Conservation (phyloP, 805 yeast species). For the Saccharomycopsis sp. region DNA sequence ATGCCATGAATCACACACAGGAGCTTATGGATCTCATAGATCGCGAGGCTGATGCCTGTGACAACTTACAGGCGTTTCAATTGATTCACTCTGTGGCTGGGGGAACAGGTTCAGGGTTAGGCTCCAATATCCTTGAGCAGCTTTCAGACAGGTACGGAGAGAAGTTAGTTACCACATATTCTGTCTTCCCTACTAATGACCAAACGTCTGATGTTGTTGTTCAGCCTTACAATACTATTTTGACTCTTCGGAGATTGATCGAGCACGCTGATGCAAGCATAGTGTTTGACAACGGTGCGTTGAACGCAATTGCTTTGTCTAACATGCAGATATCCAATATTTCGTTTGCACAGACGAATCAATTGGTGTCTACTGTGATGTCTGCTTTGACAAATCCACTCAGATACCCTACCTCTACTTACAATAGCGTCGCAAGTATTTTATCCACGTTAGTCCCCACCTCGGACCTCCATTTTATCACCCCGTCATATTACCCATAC, state of each 20-base stretch:
- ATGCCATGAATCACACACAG: conserved; percentile 63
- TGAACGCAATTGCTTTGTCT: conserved; percentile 62
- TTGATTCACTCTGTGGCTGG: conserved; percentile 94
- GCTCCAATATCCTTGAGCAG: conserved; percentile 72
- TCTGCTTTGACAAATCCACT: conserved; percentile 81
- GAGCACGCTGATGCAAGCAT: conserved; percentile 81
- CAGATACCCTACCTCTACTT: conserved; percentile 88
- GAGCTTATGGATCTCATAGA: conserved; percentile 78
- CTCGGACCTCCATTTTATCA: conserved; percentile 71
- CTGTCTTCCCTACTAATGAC: conserved; percentile 74
- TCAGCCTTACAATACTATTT: conserved; percentile 87
- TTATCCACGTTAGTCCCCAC: conserved; percentile 79
- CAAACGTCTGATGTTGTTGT: conserved; percentile 95
- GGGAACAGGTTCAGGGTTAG: conserved; percentile 97
- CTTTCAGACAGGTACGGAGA: conserved; percentile 77
- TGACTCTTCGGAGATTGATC: conserved; percentile 74
- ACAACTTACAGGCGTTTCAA: conserved; percentile 85
- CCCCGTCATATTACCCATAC: conserved; percentile 73
- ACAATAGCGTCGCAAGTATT: conserved; percentile 76
- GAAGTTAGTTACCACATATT: conserved; percentile 76
- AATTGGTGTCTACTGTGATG: conserved; percentile 76
- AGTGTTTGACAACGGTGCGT: conserved; percentile 88
- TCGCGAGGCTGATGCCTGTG: conserved; percentile 85
- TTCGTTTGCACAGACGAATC: conserved; percentile 74
- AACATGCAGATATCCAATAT: conserved; percentile 51